Evolutionary conservation across 2,329 filamentous ascomycete species (phyloP), one percentile per base, ranked within the genome.

Genomic region (Hypoxylon sp.): DNA sequence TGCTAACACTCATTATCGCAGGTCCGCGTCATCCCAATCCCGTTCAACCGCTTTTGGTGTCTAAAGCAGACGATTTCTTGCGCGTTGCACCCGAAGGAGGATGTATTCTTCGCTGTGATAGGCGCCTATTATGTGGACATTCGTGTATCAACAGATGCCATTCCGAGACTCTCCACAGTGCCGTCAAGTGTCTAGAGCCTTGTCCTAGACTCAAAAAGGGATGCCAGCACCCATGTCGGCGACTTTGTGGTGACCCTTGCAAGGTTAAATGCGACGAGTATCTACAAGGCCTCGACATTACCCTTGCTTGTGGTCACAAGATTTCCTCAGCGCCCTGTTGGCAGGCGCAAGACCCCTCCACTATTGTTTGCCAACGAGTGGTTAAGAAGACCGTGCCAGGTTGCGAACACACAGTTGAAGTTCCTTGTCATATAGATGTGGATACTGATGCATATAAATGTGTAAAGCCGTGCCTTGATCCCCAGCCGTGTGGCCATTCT

Each of bases 31-130:
- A 93, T 72, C 82, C 81, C 0, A 80, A 88, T 0, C 85, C 81
- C 0, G 80, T 87, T 0, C 85, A 79, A 0, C 72, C 77, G 0
- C 86, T 92, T 10, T 17, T 73, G 1, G 86, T 88, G 1, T 83
- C 83, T 0, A 70, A 79, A 1, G 85, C 89, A 0, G 86, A 90
- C 1, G 83, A 92, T 65, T 92, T 92, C 70, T 65, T 80, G 0
- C 77, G 78, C 5, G 76, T 86, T 6, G 82, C 85, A 0, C 90
- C 90, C 0, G 90, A 92, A 75, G 89, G 89, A 44, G 90, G 90
- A 0, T 92, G 90, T 70, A 74, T 75, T 46, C 74, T 83, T 14
- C 77, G 77, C 0, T 92, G 90, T 67, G 80, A 83, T 74, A 65
- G 77, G 82, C 63, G 85, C 75, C 77, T 86, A 8, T 35, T 73